Conservation (phyloP, 305 asterid genomes). For the Andrographis paniculata region DNA sequence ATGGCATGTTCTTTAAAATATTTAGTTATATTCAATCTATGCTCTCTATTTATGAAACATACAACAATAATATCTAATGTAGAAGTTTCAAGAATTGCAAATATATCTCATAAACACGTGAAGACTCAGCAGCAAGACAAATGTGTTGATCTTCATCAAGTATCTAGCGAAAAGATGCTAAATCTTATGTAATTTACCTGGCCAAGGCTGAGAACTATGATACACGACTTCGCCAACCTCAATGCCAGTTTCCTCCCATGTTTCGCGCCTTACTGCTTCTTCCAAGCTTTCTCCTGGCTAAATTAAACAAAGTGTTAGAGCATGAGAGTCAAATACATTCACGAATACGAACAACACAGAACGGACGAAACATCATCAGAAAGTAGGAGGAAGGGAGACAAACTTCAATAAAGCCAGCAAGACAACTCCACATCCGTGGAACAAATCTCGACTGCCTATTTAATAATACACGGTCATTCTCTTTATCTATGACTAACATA, state of each 20-base stretch:
- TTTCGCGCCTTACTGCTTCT: slow-evolving; percentile 96
- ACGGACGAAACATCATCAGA: too few relatives aligned
- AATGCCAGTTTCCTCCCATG: slow-evolving; percentile 90
- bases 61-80: too few relatives aligned
- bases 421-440: slow-evolving; percentile 98
- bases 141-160: not conserved
- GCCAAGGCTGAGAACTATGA: slow-evolving; percentile 99
- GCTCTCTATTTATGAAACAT: too few relatives aligned
- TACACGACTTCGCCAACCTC: slow-evolving; percentile 91
- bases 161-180: not conserved
- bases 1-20: too few relatives aligned
- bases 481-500: slow-evolving; percentile 88
- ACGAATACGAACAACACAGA: too few relatives aligned
- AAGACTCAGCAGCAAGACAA: too few relatives aligned
- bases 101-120: too few relatives aligned
- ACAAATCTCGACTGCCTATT: slow-evolving; percentile 92
- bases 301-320: slow-evolving; percentile 13
- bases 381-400: slow-evolving; percentile 7
- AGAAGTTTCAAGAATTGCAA: too few relatives aligned
- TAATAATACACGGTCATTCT: slow-evolving; percentile 70
- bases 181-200: slow-evolving; percentile 34
- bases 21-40: too few relatives aligned
- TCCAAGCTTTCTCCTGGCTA: slow-evolving; percentile 98
- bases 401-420: slow-evolving; percentile 96
- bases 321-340: slow-evolving; percentile 1